Evolutionary conservation across 140 eudicot species (phyloP).

Genomic region (Flaveria floridana): DNA sequence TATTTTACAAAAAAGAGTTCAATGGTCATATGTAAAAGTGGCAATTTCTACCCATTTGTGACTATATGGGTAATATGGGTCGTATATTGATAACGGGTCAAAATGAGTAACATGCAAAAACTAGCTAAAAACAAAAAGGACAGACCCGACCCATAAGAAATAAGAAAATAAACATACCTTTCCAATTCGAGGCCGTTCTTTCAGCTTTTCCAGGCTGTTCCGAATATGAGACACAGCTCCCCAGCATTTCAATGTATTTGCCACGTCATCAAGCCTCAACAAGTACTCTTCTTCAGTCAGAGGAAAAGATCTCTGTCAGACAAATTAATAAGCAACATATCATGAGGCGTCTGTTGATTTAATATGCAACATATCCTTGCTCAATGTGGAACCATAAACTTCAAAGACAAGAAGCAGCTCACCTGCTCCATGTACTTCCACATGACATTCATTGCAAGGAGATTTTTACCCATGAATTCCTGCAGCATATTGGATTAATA

Average conservation of each 20-base stretch:
- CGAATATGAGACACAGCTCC: constrained; percentile 99
- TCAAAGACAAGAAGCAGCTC: constrained; percentile 16
- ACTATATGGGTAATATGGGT: background rate
- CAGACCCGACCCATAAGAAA: too few species aligned
- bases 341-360: background rate
- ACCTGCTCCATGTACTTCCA: constrained; percentile 99
- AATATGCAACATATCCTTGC: constrained; percentile 6
- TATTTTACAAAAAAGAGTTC: background rate
- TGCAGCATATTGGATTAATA: constrained; percentile 28
- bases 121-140: background rate
- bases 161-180: constrained; percentile 47
- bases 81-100: background rate
- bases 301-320: constrained; percentile 85
- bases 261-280: constrained; percentile 96
- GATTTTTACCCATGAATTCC: constrained; percentile 99
- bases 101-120: background rate
- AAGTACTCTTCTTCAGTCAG: constrained; percentile 93
- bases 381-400: background rate
- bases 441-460: constrained; percentile 98
- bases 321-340: constrained; percentile 4
- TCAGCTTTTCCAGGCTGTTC: constrained; percentile 63
- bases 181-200: constrained; percentile 97
- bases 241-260: constrained; percentile 91
- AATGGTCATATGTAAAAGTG: background rate
- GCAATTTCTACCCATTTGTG: background rate